Conservation (phyloP, 768 basidiomycete species). For the Wakefieldia striispora region DNA sequence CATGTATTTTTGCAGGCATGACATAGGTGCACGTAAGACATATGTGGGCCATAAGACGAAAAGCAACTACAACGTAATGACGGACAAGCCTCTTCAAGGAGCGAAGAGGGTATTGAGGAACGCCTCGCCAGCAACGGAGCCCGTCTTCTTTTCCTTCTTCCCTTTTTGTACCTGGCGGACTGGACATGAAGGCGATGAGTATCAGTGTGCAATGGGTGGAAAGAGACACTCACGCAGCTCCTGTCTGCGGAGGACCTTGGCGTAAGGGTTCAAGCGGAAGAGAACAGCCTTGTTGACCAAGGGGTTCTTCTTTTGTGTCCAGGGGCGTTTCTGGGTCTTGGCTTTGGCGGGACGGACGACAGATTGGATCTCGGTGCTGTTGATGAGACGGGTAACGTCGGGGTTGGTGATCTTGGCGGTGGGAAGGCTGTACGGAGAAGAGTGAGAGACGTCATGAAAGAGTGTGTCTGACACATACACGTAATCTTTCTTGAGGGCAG, state of each 20-base stretch:
- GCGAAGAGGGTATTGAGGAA: conserved; percentile 87
- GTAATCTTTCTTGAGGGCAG: conserved; percentile 87
- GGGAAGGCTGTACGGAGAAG: conserved; percentile 60
- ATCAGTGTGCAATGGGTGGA: not conserved
- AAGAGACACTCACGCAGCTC: conserved; percentile 70
- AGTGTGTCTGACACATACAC: conserved; percentile 44
- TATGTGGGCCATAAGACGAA: conserved; percentile 3
- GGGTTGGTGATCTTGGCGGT: conserved; percentile 96
- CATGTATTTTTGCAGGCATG: conserved; percentile 17
- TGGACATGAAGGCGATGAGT: conserved; percentile 28
- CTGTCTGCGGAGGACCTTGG: conserved; percentile 87
- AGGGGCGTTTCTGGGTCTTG: conserved; percentile 87
- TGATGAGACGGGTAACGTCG: conserved; percentile 96
- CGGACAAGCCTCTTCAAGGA: conserved; percentile 50
- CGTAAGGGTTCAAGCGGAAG: conserved; percentile 98
- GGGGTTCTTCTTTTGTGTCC: conserved; percentile 99
- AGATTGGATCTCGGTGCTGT: conserved; percentile 97
- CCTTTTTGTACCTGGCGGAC: conserved; percentile 71
- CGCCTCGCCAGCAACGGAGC: conserved; percentile 68
- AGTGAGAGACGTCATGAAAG: not conserved
- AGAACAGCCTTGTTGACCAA: conserved; percentile 90
- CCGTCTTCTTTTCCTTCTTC: conserved; percentile 58
- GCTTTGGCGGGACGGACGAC: conserved; percentile 88
- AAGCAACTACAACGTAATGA: conserved; percentile 2
- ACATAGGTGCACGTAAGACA: conserved; percentile 15